Percentiles rank a stretch among this genome's conserved stretches.
These are phyloP conservation scores for Trichocomaceae sp. DNA, from an alignment of 2,329 filamentous ascomycete species.

Conservation along the genomic window DNA sequence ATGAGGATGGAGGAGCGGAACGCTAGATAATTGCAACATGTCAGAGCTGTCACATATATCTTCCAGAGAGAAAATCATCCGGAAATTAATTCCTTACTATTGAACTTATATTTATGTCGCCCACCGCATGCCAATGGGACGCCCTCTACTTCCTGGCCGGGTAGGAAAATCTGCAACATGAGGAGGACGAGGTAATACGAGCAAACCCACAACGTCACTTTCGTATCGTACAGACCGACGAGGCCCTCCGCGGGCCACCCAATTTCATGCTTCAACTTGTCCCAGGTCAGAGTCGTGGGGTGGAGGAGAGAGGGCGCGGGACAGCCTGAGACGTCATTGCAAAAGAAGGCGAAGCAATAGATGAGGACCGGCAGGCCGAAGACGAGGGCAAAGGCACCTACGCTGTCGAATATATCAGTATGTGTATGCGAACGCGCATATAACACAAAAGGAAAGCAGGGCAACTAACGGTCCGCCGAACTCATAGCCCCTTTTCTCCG, in stretches of 20 bases:
- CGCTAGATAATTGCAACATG: constrained; percentile 44
- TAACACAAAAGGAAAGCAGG: not conserved
- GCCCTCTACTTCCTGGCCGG: constrained; percentile 65
- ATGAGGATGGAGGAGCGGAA: constrained; percentile 69
- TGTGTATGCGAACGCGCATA: not conserved
- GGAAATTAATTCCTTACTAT: constrained; percentile 45
- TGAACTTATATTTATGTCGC: constrained; percentile 74
- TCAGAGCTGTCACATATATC: not conserved
- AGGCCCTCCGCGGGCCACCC: constrained; percentile 73
- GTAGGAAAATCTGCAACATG: constrained; percentile 68
- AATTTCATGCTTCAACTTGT: constrained; percentile 68
- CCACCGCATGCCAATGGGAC: constrained; percentile 64
- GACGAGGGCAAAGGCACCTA: constrained; percentile 69
- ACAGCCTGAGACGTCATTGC: constrained; percentile 89
- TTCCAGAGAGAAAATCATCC: not conserved
- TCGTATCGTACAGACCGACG: constrained; percentile 61
- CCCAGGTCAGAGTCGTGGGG: constrained; percentile 63
- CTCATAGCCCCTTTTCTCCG: constrained; percentile 41
- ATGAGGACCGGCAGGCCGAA: constrained; percentile 73
- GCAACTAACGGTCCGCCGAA: constrained; percentile 42
- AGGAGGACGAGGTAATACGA: constrained; percentile 74
- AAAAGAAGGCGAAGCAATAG: constrained; percentile 74
- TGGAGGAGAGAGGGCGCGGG: constrained; percentile 73
- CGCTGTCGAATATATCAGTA: constrained; percentile 42
- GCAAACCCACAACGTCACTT: constrained; percentile 62